Evolutionary conservation across 1,284 basidiomycete genomes (phyloP), one percentile per base, ranked within the genome.

Genomic region (Singerocomus rubriflavus): DNA sequence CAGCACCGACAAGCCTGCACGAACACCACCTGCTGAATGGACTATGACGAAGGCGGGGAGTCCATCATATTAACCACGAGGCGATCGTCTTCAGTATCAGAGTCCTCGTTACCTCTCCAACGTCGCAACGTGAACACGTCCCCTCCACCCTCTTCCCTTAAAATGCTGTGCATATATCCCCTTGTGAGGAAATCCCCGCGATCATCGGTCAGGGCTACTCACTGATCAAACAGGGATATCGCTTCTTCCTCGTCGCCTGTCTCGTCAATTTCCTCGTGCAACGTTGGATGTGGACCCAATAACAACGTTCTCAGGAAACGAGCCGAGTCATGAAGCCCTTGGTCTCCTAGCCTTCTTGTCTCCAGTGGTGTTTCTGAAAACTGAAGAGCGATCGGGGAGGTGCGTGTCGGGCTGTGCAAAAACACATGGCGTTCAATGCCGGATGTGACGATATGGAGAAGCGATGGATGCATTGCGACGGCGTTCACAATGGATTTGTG

Each of bases 401-500:
- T 71, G 12, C 71, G 60, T 8, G 78, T 81, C 6, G 84, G 79
- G 55, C 82, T 81, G 63, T 91, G 89, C 4, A 89, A 65, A n/a
- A 82, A 60, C 34, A 91, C 74, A 54, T 80, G 70, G 26, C 80
- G 79, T 62, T 91, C 89, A 30, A 91, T 78, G 2, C 88, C 88
- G 2, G 82, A 73, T 3, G 87, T 88, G 34, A 79, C 75, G 26
- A 88, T 70, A 46, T 84, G 75, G 4, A 84, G 77, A 31, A 84
- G 71, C n/a, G 77, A 70, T 1, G 89, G 88, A 62, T 91, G 89
- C 52, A 89, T 80, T 30, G 86, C 65, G 4, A 80, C 73, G 0
- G 79, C 80, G 64, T 91, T 91, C 44, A 90, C 80, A 48, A 91
- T 87, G 2, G 86, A 88, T 35, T 76, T 71, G 61, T 91, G 88